Percentiles rank a stretch among this genome's conserved stretches.
These are phyloP conservation scores for Trichoderma breve DNA, from an alignment of 2,329 filamentous ascomycete species.

Conservation along the genomic window DNA sequence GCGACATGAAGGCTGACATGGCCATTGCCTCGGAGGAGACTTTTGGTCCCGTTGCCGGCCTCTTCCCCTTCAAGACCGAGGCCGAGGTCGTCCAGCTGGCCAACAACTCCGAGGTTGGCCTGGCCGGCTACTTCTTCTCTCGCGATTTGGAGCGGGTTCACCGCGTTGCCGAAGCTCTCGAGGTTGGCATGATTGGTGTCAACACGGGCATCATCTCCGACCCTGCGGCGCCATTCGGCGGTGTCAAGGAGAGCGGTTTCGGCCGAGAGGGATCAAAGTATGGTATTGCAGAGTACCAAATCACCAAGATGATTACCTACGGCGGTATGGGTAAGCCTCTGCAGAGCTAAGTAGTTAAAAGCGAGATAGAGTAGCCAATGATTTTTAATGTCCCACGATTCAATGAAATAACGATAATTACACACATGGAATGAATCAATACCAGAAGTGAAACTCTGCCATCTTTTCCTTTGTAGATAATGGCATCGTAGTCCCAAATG, in stretches of 20 bases:
- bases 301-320: constrained; percentile 63
- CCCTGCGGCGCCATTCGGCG: constrained; percentile 65
- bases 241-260: constrained; percentile 79
- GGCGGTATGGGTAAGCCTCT: constrained; percentile 57
- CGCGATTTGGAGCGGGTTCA: constrained; percentile 57
- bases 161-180: constrained; percentile 65
- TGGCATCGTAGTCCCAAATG: not conserved
- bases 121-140: constrained; percentile 93
- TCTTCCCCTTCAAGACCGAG: constrained; percentile 87
- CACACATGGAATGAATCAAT: not conserved
- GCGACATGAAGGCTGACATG: constrained; percentile 85
- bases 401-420: constrained; percentile 2
- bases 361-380: not conserved
- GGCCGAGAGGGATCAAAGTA: constrained; percentile 76
- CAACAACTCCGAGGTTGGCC: constrained; percentile 78
- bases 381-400: not conserved
- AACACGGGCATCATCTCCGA: constrained; percentile 70
- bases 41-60: constrained; percentile 86
- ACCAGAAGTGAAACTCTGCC: not conserved
- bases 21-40: constrained; percentile 83
- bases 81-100: constrained; percentile 82
- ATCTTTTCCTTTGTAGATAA: not conserved
- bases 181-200: constrained; percentile 85
- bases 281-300: constrained; percentile 72
- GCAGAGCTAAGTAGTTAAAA: constrained; percentile 38